Base-by-base conservation (phyloP, 2,329 filamentous ascomycete genomes). In the Paradendryphiella salina region DNA sequence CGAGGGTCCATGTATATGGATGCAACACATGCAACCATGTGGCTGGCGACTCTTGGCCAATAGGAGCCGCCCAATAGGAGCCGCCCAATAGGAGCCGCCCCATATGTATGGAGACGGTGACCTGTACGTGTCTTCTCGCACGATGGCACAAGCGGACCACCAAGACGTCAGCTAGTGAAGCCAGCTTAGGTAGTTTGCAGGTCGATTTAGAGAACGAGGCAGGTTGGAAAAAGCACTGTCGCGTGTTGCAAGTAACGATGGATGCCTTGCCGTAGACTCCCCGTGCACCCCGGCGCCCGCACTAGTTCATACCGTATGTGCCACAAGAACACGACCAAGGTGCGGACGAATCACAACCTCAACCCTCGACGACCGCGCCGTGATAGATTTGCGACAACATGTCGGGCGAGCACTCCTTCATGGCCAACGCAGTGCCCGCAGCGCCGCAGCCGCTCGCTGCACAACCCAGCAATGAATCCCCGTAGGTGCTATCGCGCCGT, bases 391-490 rank as follows among this genome's bases (percentile, higher is more conserved):
- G 36, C 42, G 45, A 49, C 52, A 65, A 36, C 60, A 73, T 73
- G 70, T 64, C 63, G 33, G 64, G 69, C 61, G 71, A 74, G 57
- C 67, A 72, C 57, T 72, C 66, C 57, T 74, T 73, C 70, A 73
- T 73, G 70, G 65, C 69, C 40, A 62, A 55, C 35, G 54, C 68
- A 35, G 57, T 59, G 48, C 56, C 65, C n/a, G 42, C 64, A 7
- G 57, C 64, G n/a, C 63, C 65, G 21, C 62, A 55, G 39, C 59
- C 69, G 48, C 64, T 71, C 49, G 66, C 67, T 17, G 66, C 67
- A 38, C 66, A 69, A 53, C 67, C 69, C 50, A 66, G 61, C 62
- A 67, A 61, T 55, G 63, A 52, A 35, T 57, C 66, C 17, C 63
- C 70, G 70, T 73, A 67, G 50, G 68, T 68, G 34, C 45, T 47